phyloP scores from a whole-genome alignment of 768 basidiomycete species.

The Suillus occidentalis region DNA sequence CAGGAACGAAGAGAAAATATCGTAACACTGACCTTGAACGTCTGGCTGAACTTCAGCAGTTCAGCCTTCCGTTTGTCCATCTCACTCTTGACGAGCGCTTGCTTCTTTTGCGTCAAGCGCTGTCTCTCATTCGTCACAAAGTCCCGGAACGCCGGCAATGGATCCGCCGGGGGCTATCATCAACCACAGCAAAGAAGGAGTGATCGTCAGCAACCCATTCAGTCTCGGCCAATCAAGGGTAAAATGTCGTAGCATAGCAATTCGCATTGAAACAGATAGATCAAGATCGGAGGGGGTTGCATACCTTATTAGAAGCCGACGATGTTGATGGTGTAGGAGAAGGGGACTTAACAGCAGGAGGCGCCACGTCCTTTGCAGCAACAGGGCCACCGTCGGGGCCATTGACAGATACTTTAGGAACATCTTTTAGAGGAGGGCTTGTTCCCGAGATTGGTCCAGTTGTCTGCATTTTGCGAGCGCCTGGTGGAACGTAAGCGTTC shows the following conservation, averaged over 20 bases:
- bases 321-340: conserved; percentile 56
- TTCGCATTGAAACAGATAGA: conserved; percentile 7
- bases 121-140: conserved; percentile 94
- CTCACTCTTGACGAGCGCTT: conserved; percentile 85
- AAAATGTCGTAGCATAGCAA: conserved; percentile 3
- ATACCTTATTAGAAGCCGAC: conserved; percentile 51
- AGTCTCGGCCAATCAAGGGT: conserved; percentile 15
- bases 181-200: conserved; percentile 8
- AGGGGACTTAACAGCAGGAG: conserved; percentile 57
- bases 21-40: conserved; percentile 77
- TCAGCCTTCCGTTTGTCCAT: conserved; percentile 95
- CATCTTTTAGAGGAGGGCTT: conserved; percentile 39
- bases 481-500: conserved; percentile 94
- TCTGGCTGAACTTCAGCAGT: conserved; percentile 87
- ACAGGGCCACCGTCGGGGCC: conserved; percentile 69
- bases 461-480: conserved; percentile 60
- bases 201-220: conserved; percentile 7
- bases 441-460: conserved; percentile 20
- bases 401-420: conserved; percentile 76
- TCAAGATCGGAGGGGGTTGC: neutral
- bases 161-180: conserved; percentile 64
- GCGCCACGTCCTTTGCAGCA: conserved; percentile 40
- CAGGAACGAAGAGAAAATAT: neutral
- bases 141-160: conserved; percentile 83
- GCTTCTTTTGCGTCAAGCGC: conserved; percentile 86